Base-by-base conservation (phyloP, 331 rosid species). In the Erythrophleum ivorense region DNA sequence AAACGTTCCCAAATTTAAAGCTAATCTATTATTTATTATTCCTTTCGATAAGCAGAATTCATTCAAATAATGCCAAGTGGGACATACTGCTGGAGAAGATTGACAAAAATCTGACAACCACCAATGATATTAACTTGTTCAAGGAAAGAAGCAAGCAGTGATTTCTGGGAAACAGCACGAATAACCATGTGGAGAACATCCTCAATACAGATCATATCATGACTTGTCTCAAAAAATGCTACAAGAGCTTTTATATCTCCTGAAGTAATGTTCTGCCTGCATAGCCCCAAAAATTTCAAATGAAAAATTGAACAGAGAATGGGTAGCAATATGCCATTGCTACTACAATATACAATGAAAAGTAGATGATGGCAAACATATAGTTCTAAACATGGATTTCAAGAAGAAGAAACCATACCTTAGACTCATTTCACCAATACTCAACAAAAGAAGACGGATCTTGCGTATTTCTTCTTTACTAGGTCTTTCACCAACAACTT, bases 341-440 rank as follows among this genome's bases (percentile, higher is more conserved):
- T 24, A 15, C 43, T n/a, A 63, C 0, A 1, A 74, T 29, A 50
- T 74, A 84, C 33, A 57, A 9, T 41, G 55, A 34, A 76, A 67
- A 59, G 34, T 71, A 79, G 33, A 83, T 46, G 50, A 78, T 52
- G 63, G 77, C 53, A 79, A 46, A 45, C 49, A 18, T 9, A 65
- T 19, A 50, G 73, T 49, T 1, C 31, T 29, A 33, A 79, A 73
- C 72, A 80, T 10, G 9, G 18, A 34, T 73, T 31, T 65, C 55
- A 12, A 55, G 68, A 8, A 57, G 21, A 67, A 71, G 82, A 75
- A 63, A 69, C 83, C 46, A 81, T 86, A 93, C 99, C 98, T 87
- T 71, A 95, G 97, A 88, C 97, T 91, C 99, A 95, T 93, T 88
- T 95, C 99, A 60, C 97, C 98, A 60, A 95, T 98, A 88, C 98